A percentile compares a stretch with the other conserved stretches of the same genome.
These are phyloP conservation scores for Russula emetica DNA, from an alignment of 768 basidiomycete species.

Conservation along the genomic window DNA sequence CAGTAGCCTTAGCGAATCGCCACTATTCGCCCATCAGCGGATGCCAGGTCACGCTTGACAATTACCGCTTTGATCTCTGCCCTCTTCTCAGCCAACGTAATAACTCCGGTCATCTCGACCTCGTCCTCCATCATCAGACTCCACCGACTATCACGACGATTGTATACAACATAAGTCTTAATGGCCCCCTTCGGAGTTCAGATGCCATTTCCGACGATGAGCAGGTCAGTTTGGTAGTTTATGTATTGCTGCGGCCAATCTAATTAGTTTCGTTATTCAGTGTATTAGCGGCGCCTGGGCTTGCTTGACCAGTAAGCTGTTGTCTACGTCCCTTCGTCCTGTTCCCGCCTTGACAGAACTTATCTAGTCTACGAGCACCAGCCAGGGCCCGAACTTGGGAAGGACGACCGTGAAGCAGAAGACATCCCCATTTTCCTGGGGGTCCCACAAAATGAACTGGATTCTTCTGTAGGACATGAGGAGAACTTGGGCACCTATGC, in stretches of 20 bases:
- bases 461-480: neutral
- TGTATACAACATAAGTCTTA: slow-evolving; percentile 32
- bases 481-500: slow-evolving; percentile 20
- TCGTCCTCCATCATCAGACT: slow-evolving; percentile 29
- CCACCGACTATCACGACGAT: slow-evolving; percentile 34
- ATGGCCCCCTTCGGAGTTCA: slow-evolving; percentile 31
- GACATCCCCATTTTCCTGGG: slow-evolving; percentile 12
- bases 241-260: neutral
- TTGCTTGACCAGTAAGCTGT: slow-evolving; percentile 24
- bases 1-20: slow-evolving; percentile 4
- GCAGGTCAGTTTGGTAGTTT: slow-evolving; percentile 30
- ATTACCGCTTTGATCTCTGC: slow-evolving; percentile 32
- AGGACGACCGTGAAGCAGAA: slow-evolving; percentile 5
- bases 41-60: slow-evolving; percentile 7
- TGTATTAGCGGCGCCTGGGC: slow-evolving; percentile 26
- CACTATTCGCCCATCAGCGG: neutral
- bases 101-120: slow-evolving; percentile 22
- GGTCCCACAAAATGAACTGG: slow-evolving; percentile 2
- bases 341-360: neutral
- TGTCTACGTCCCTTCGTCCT: neutral
- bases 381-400: slow-evolving; percentile 6
- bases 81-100: slow-evolving; percentile 31
- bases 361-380: slow-evolving; percentile 16
- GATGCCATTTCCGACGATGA: slow-evolving; percentile 28
- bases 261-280: slow-evolving; percentile 8